Evolutionary conservation across 164 flowering plant genomes (phyloP), one percentile per base, ranked within the genome.

Genomic region (Macadamia tetraphylla): DNA sequence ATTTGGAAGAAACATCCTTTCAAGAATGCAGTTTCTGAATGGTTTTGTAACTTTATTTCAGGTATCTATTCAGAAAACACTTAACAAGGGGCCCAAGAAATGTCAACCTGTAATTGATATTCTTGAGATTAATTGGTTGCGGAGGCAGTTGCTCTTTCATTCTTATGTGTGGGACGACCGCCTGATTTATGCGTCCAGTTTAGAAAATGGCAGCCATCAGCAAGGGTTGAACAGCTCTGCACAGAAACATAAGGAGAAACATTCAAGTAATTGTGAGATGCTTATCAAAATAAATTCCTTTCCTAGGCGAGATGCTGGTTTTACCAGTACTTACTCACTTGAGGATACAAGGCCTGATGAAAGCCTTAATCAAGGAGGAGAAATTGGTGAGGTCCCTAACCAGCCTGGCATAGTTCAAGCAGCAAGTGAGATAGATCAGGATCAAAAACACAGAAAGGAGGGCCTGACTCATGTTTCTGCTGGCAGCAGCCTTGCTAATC

Each of bases 151-250:
- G 65, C 82, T 95, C 42, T 81, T 86, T 74, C 93, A 86, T 65
- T 85, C 96, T 65, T 91, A 87, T 71, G 68, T 85, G 76, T 95
- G 99, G 99, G 98, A 95, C 77, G 87, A 82, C 23, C 85, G 89
- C 64, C 85, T 95, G 59, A 52, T 87, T 32, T 66, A 77, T 82
- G 91, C 89, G 65, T 82, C 92, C 48, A 77, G 65, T 77, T 64
- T 76, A 64, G 85, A 75, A 29, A 46, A 46, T 9, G 7, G 51
- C 30, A 75, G 67, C 63, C n/a, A 40, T 55, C 74, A 55, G 49
- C 79, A 74, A 67, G 77, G 72, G 56, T 29, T 58, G 35, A 70
- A 64, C 53, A 62, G 56, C 63, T 71, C 70, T 30, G 40, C 35
- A 40, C 44, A 76, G 64, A 88, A 77, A 62, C 35, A 63, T 46